Base-by-base conservation (phyloP, 345 rosid species). In the Crucihimalaya himalaica region DNA sequence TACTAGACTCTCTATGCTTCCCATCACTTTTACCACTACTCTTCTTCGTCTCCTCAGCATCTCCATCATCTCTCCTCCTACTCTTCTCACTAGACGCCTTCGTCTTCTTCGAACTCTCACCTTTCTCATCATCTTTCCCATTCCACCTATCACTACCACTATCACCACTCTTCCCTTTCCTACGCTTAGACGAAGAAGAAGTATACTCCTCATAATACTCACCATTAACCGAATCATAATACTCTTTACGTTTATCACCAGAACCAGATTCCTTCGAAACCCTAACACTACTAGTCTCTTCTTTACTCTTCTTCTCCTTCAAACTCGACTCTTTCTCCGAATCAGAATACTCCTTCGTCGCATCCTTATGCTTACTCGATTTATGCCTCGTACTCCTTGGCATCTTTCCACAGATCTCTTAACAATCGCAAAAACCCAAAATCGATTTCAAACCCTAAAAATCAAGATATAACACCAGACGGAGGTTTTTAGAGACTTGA, bases 351-450 rank as follows among this genome's bases (percentile, higher is more conserved):
- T 95, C 99, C 31, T 42, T 73, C 85, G 34, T 81, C 8, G 84
- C 83, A 68, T 90, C 98, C 80, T 81, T 82, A 71, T 88, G 92
- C 83, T 88, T 95, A 81, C 97, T 88, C 75, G 98, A 92, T 84
- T 90, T 95, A 81, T 92, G 99, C 80, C 99, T 84, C 23, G 98
- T 86, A 82, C 97, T 90, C 79, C 87, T 77, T 70, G 97, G 86
- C 99, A 95, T 92, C 86, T 39, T 79, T 3, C 13, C 13, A 45
- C 34, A 10, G 16, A 42, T 45, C 40, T 32, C 58, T 21, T 3
- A 46, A 2, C 11, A 19, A 70, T 28, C 66, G 16, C 46, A 10
- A 13, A 61, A 47, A 37, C 2, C 47, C 61, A 15, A 23, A 47
- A 40, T 39, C 71, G 72, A 66, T 56, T 52, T n/a, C 66, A 29